Base-by-base conservation (phyloP, 225 moss, liverwort and hornwort genomes). In the Polytrichum commune region DNA sequence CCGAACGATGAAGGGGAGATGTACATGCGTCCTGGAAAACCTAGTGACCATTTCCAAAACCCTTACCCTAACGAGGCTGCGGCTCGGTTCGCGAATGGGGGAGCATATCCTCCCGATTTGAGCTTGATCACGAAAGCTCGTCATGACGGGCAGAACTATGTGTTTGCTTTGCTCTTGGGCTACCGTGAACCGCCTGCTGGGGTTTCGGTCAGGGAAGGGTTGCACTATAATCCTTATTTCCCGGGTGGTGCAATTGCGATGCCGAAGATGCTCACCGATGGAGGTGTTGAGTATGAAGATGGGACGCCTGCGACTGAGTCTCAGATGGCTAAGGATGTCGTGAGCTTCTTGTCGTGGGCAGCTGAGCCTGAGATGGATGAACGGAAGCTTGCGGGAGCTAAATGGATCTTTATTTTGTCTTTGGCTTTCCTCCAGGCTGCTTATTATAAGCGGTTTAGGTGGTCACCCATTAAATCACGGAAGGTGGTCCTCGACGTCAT, bases 341-440 rank as follows among this genome's bases (percentile, higher is more conserved):
- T 81, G 30, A 79, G 84, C 35, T 96, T 96, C 73, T 69, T 96
- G 77, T 79, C 96, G 46, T 96, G 96, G 96, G 92, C 96, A 55
- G 89, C 96, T 30, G 96, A 96, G 82, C 96, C 96, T 32, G 96
- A 96, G 75, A 88, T 96, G 96, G 92, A 96, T 69, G 96, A 96
- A 79, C 92, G 96, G 18, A 96, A 96, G 90, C 89, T 96, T 81
- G 89, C 90, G 1, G 96, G 96, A 60, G 68, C 89, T 66, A 96
- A 96, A 80, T 96, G 96, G 96, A 89, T 96, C n/a, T 93, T 96
- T 77, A 85, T 81, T 13, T 55, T 96, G 4, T 89, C 93, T 16
- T 77, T 96, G 75, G 89, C 79, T 30, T 55, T 93, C 18, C 13
- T 96, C 19, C 89, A 89, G 82, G 86, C 93, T 46, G 79, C 18